Evolutionary conservation across 306 rosid species (phyloP).

Genomic region (Betula pendula): DNA sequence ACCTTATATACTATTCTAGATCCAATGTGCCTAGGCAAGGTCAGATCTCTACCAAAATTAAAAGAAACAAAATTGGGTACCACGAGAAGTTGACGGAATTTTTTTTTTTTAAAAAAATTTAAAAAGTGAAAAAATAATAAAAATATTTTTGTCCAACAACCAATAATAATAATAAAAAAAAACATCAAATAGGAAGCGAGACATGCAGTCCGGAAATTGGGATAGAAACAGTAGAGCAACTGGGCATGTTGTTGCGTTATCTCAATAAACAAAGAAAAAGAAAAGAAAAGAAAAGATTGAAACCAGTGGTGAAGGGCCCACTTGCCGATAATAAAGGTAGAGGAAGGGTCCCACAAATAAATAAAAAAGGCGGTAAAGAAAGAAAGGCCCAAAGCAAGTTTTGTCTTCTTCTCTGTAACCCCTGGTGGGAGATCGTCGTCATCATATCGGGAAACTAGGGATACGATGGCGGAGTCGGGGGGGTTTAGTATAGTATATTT

Average conservation of each 20-base stretch:
- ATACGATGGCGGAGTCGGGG: too few relatives aligned
- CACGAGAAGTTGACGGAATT: too few relatives aligned
- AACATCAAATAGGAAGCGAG: not conserved
- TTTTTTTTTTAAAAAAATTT: too few relatives aligned
- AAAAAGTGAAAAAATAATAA: not conserved
- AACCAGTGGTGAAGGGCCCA: not conserved
- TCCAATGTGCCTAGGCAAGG: too few relatives aligned
- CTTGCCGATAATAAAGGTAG: not conserved
- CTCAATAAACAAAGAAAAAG: not conserved
- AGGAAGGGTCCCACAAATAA: not conserved
- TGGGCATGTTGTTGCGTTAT: not conserved
- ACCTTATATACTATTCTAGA: too few relatives aligned
- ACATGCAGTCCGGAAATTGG: not conserved
- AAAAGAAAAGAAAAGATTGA: too few relatives aligned
- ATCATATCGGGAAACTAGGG: not conserved
- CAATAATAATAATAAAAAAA: too few relatives aligned
- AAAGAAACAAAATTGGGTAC: too few relatives aligned
- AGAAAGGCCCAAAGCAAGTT: not conserved
- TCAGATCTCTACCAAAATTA: too few relatives aligned
- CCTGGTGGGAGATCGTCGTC: not conserved
- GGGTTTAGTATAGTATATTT: too few relatives aligned
- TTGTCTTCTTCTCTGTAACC: constrained; percentile 7
- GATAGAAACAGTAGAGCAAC: not conserved
- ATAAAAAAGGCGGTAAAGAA: not conserved
- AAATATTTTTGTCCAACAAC: not conserved